Evolutionary conservation across 2,329 filamentous ascomycete species (phyloP).

Genomic region (Hypoxylon sp.): DNA sequence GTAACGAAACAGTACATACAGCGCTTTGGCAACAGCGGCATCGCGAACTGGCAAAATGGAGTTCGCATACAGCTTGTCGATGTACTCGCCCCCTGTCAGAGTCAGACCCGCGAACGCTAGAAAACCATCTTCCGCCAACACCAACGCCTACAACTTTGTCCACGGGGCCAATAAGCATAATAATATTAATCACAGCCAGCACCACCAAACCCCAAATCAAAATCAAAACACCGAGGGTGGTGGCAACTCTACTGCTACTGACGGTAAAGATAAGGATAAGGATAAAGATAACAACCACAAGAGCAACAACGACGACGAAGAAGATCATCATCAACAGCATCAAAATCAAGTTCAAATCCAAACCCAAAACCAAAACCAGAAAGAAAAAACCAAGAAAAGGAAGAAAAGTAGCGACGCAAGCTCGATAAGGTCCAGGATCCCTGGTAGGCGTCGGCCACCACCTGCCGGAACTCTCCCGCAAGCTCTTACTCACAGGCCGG

Average conservation of each 20-base stretch:
- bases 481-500: conserved; percentile 36
- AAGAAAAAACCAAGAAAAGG: conserved; percentile 35
- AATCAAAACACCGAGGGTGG: conserved; percentile 4
- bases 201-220: conserved; percentile 23
- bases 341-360: conserved; percentile 13
- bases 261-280: conserved; percentile 17
- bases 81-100: conserved; percentile 48
- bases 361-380: conserved; percentile 26
- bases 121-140: conserved; percentile 38
- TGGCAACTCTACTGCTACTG: not conserved
- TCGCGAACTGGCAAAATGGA: conserved; percentile 42
- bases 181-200: conserved; percentile 28
- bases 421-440: conserved; percentile 47
- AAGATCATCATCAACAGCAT: conserved; percentile 23
- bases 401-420: conserved; percentile 36
- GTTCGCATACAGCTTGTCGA: conserved; percentile 47
- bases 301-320: conserved; percentile 19
- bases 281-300: conserved; percentile 17
- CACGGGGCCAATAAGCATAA: conserved; percentile 38
- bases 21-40: conserved; percentile 27
- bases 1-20: conserved; percentile 29
- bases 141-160: conserved; percentile 33
- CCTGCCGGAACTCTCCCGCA: conserved; percentile 44
- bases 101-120: conserved; percentile 43
- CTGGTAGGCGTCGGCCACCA: conserved; percentile 45